Conservation (phyloP, 257 asterid genomes). For the Nicotiana undulata region DNA sequence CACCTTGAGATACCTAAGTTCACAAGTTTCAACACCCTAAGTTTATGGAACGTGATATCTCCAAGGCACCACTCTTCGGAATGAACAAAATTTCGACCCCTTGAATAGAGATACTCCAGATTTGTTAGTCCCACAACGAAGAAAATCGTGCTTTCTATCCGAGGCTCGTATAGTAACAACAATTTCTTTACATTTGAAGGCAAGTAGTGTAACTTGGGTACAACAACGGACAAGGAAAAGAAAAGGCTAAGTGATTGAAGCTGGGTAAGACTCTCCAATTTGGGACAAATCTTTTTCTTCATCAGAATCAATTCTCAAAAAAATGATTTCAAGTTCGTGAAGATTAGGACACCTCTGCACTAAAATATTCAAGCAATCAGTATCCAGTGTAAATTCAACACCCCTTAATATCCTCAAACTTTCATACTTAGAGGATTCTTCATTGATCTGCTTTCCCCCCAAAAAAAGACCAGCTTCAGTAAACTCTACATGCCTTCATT, state of each 20-base stretch:
- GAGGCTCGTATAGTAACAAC: accelerated
- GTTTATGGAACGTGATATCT: neutral
- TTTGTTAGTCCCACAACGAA: neutral
- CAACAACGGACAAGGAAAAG: neutral
- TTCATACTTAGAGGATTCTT: neutral
- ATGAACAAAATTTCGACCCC: neutral
- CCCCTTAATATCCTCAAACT: neutral
- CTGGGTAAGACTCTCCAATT: neutral
- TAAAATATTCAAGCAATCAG: neutral
- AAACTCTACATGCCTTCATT: neutral
- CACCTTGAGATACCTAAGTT: neutral
- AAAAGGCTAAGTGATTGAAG: neutral
- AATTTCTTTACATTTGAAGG: neutral
- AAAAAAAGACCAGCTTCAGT: neutral
- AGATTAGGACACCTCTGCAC: neutral
- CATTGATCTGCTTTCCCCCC: neutral
- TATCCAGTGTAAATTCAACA: neutral
- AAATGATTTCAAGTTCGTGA: neutral
- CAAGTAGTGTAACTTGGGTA: neutral
- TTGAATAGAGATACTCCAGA: neutral
- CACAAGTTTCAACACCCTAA: neutral
- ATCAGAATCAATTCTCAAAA: neutral
- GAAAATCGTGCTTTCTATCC: neutral
- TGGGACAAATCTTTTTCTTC: neutral
- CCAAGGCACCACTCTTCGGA: neutral